Evolutionary conservation across 2,329 filamentous ascomycete genomes (phyloP), one percentile per base, ranked within the genome.

Genomic region (Fusarium anguioides): DNA sequence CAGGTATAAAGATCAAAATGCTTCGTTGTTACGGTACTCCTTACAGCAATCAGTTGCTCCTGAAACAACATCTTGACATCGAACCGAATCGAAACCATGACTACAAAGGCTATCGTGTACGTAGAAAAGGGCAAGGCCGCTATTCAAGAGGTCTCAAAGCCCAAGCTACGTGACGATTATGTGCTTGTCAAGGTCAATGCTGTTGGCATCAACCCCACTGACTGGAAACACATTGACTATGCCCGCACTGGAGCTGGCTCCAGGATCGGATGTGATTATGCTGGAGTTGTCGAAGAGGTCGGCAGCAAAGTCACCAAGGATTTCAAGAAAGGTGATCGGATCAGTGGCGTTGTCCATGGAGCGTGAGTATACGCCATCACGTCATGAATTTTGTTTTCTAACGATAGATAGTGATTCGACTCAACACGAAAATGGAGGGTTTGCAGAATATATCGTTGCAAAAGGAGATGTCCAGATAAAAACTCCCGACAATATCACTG

Each of bases 251-350:
- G 41, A 14, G 27, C 64, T 18, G 71, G 72, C 17, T 45, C 60
- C 6, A 63, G 71, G 24, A 54, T 77, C 29, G 82, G 82, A 14
- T 81, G 78, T 48, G 83, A 85, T 66, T 84, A 80, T 50, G 78
- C 80, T 27, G 83, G 84, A n/a, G 70, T 80, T 12, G 79, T 86
- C 2, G 78, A 82, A 31, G 78, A 81, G 41, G 75, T 85, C 20
- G 83, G 83, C 6, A 53, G 71, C 6, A 77, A 77, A 24, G 79
- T 82, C 18, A 68, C 58, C 14, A 69, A 68, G 60, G 47, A 69
- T 6, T 80, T 84, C 55, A 78, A 79, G 68, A 79, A 78, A 42
- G 84, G 84, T 5, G 83, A 86, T 59, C 79, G 83, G 33, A 75
- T 85, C 27, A 72, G 42, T n/a, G 67, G 64, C 8, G 55, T 55